Base-by-base conservation (phyloP, 176 grass and related monocot species). In the Calamus simplicifolius region DNA sequence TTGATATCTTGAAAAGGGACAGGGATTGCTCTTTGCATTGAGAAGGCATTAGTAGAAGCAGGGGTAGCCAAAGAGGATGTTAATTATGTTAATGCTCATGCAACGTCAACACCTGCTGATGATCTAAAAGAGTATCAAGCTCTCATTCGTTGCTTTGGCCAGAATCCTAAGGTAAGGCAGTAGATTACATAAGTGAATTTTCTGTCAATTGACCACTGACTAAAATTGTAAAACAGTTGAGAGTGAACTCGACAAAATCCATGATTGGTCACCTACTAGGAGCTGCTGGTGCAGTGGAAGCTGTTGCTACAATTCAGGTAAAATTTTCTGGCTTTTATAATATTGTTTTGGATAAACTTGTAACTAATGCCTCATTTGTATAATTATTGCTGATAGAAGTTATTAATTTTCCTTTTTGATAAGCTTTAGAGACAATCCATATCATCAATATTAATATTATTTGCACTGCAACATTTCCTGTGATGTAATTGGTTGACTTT, bases 1-100 rank as follows among this genome's bases (percentile, higher is more conserved):
- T 74, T 49, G 63, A 43, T 62, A 73, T 63, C 31, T 75, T 54
- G 69, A 67, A 70, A 59, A 99, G 94, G 94, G 63, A 79, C 52
- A 30, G 94, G 94, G 2, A 79, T 99, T 75, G 82, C 68, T 76
- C 94, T 99, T 69, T 93, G 88, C 64, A 99, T 99, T 25, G 94
- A 99, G 63, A 99, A 85, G 19, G 94, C 94, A 78, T 67, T 99
- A 51, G 68, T 28, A 69, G 76, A 93, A 77, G 85, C 94, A 67
- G 94, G 88, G 26, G 73, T 93, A 68, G 6, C 69, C 61, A 99
- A 73, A 73, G 88, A 99, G 75, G 88, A 92, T 71, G 63, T 93
- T 26, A 93, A 99, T 75, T 99, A 93, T 67, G 82, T 98, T 38
- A 98, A 98, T 89, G 94, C 94, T 18, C 94, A 98, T 89, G 94